Percentiles rank a stretch among this genome's conserved stretches.
Evolutionary conservation across 768 basidiomycete species (phyloP).

Genomic region (Pleurotus citrinopileatus): DNA sequence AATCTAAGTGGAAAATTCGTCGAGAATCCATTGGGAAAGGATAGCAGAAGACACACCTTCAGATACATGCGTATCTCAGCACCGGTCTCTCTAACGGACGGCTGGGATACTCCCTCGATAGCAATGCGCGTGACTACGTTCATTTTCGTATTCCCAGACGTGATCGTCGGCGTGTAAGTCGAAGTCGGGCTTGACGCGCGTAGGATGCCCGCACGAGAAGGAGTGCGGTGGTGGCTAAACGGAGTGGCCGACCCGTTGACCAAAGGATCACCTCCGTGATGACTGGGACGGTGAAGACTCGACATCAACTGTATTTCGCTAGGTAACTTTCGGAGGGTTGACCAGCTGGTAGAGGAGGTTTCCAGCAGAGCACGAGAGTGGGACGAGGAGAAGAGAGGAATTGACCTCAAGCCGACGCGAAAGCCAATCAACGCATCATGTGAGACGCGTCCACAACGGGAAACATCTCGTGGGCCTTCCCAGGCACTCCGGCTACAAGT

Average conservation of each 20-base stretch:
- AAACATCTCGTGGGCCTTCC: slow-evolving; percentile 16
- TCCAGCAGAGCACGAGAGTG: too few relatives aligned
- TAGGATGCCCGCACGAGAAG: neutral
- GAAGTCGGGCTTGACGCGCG: slow-evolving; percentile 3
- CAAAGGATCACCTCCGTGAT: neutral
- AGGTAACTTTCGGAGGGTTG: too few relatives aligned
- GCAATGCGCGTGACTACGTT: slow-evolving; percentile 74
- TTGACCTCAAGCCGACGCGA: neutral
- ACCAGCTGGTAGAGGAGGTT: too few relatives aligned
- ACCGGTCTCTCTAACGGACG: slow-evolving; percentile 51
- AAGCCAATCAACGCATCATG: neutral
- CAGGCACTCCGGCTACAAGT: neutral
- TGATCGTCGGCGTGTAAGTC: slow-evolving; percentile 28
- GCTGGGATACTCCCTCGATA: slow-evolving; percentile 69
- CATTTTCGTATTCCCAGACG: slow-evolving; percentile 43
- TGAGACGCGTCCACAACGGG: slow-evolving; percentile 26
- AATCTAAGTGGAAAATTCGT: slow-evolving; percentile 38
- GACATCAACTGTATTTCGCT: too few relatives aligned
- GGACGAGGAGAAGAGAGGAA: too few relatives aligned
- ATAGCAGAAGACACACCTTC: slow-evolving; percentile 44
- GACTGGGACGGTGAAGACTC: neutral
- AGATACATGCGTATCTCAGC: slow-evolving; percentile 73
- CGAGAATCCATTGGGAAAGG: neutral
- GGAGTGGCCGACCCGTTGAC: neutral
- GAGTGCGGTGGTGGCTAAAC: neutral